Conservation (phyloP, 495 filamentous ascomycete genomes). For the Aspergillus sparsus region DNA sequence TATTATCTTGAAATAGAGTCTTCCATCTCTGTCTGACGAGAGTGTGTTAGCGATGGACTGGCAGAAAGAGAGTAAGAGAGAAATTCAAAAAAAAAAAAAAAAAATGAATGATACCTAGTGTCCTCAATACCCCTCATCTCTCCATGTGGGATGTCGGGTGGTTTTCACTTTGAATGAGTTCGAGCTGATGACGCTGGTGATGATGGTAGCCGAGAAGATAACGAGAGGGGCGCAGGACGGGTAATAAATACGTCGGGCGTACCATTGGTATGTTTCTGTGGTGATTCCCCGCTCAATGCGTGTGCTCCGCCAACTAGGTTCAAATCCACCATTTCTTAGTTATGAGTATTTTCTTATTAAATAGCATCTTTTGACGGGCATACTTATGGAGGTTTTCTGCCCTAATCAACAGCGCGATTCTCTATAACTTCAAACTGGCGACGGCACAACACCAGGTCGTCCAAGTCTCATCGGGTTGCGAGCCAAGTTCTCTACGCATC, state of each 20-base stretch:
- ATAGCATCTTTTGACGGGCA: too few relatives aligned
- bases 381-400: too few relatives aligned
- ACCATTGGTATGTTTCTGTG: too few relatives aligned
- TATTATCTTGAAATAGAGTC: constrained; percentile 59
- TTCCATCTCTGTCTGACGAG: constrained; percentile 61
- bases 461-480: too few relatives aligned
- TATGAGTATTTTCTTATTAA: too few relatives aligned
- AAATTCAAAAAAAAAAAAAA: not conserved
- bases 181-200: not conserved
- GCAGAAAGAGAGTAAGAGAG: not conserved
- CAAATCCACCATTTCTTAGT: too few relatives aligned
- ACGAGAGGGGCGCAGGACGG: constrained; percentile 17
- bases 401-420: too few relatives aligned
- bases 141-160: constrained; percentile 24
- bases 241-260: constrained; percentile 20
- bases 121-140: constrained; percentile 67
- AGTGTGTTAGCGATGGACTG: constrained; percentile 13
- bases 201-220: constrained; percentile 9
- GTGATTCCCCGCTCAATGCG: too few relatives aligned
- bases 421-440: too few relatives aligned
- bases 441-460: too few relatives aligned
- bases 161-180: constrained; percentile 20
- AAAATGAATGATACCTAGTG: constrained; percentile 48
- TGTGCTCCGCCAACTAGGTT: too few relatives aligned
- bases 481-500: too few relatives aligned